Evolutionary conservation across 2,329 filamentous ascomycete species (phyloP), one percentile per base, ranked within the genome.

Genomic region (Allantophomopsis cytisporea): DNA sequence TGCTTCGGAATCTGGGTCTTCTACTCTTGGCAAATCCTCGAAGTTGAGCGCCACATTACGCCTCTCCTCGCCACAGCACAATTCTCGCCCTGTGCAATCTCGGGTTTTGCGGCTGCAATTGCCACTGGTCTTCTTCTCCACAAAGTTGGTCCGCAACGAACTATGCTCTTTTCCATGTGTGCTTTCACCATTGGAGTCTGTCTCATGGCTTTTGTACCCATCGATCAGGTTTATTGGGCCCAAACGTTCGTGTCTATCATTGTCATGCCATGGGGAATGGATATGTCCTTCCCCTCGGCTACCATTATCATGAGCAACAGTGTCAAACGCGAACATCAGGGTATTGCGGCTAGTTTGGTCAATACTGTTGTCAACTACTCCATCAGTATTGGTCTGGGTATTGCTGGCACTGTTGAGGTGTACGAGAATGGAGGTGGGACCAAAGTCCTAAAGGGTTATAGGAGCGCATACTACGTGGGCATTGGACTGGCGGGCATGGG

Each of bases 211-310:
- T 50, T 48, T 0, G 36, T 36, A 7, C 51, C 51, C 2, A 39
- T 50, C 4, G 15, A 41, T 3, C 50, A 53, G 28, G 66, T 59
- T 1, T 83, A 82, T 57, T 83, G 79, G 79, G 62, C 61, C 14
- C 70, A 79, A 44, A 63, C 68, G 0, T 83, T 83, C 50, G 63
- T 77, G 8, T 64, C 64, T 3, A 61, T 73, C 4, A 17, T 80
- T 3, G 50, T 82, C 35, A 73, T 72, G 55, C 58, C 61, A 2
- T 53, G 62, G 50, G 67, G 64, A 31, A 66, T 67, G 1, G 76
- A 83, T 51, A 79, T 80, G 65, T 72, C 65, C 2, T 71, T 65
- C 40, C 63, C 66, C 0, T 65, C 65, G 0, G 65, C 66, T 0
- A 68, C 71, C 38, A 66, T 74, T 7, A 65, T 73, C 40, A 62